phyloP scores from a whole-genome alignment of 371 early-diverging fungal species.

The Ordospora colligata region DNA sequence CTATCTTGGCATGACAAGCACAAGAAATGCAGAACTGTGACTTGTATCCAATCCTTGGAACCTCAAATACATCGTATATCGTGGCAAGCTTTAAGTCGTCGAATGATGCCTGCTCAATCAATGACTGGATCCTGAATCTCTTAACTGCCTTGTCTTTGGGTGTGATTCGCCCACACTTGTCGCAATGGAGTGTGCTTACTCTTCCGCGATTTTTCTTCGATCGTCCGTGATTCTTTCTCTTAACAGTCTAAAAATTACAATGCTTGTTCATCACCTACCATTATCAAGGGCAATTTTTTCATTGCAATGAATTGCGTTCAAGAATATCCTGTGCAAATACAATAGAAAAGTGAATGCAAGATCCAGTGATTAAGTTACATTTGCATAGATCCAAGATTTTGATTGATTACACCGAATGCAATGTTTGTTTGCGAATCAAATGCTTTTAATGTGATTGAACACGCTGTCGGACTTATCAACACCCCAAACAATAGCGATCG shows the following conservation, averaged over 20 bases:
- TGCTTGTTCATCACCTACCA: conserved; percentile 8
- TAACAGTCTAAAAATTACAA: conserved; percentile 59
- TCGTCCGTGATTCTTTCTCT: conserved; percentile 96
- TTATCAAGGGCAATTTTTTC: conserved; percentile 23
- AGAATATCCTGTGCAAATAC: too few species aligned
- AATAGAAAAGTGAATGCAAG: too few species aligned
- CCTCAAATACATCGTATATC: conserved; percentile 78
- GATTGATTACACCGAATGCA: too few species aligned
- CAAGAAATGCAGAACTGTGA: conserved; percentile 90
- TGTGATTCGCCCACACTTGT: conserved; percentile 88
- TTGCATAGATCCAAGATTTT: too few species aligned
- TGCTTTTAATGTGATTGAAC: too few species aligned
- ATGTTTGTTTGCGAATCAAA: too few species aligned
- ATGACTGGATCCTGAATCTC: conserved; percentile 86
- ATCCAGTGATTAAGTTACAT: too few species aligned
- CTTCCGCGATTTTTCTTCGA: conserved; percentile 94
- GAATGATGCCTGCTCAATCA: conserved; percentile 90
- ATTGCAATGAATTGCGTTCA: not conserved
- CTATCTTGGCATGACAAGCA: conserved; percentile 89
- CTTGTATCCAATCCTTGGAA: conserved; percentile 94
- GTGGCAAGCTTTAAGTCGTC: conserved; percentile 88
- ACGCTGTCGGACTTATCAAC: too few species aligned
- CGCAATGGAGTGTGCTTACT: conserved; percentile 84
- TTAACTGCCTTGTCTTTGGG: conserved; percentile 99
- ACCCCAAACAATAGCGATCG: conserved; percentile 8